Evolutionary conservation across 1,139 yeast genomes (phyloP).

Genomic region (Wickerhamomyces sp.): DNA sequence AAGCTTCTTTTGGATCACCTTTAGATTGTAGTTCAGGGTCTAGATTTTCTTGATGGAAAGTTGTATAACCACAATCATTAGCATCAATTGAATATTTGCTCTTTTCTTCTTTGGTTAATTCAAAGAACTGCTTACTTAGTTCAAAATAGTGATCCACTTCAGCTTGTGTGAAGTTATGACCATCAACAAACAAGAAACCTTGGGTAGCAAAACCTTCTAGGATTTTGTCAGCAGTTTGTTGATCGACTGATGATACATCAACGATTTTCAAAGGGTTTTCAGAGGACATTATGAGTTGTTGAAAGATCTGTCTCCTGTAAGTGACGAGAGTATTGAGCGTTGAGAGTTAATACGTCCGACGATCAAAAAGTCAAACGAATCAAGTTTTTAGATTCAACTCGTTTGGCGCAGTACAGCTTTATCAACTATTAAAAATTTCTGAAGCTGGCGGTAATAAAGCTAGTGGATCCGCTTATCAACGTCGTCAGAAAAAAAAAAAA

Average conservation of each 20-base stretch:
- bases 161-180: conserved; percentile 55
- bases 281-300: background rate
- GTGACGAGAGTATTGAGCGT: too few relatives aligned
- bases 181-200: conserved; percentile 71
- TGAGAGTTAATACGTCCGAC: too few relatives aligned
- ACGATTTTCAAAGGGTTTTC: conserved; percentile 43
- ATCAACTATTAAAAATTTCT: too few relatives aligned
- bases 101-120: conserved; percentile 46
- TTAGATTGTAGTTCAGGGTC: conserved; percentile 42
- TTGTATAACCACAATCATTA: conserved; percentile 60
- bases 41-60: conserved; percentile 53
- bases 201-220: conserved; percentile 62
- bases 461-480: too few relatives aligned
- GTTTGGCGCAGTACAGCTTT: too few relatives aligned
- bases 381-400: too few relatives aligned
- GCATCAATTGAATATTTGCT: conserved; percentile 40
- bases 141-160: conserved; percentile 54
- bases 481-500: too few relatives aligned
- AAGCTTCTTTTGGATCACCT: conserved; percentile 39
- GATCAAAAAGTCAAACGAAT: too few relatives aligned
- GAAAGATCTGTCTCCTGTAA: too few relatives aligned
- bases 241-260: conserved; percentile 46
- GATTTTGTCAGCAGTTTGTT: conserved; percentile 44
- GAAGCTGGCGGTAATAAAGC: too few relatives aligned
- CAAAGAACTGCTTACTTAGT: conserved; percentile 53